phyloP scores from a whole-genome alignment of 2,329 filamentous ascomycete species.

The Penicillium sp. region DNA sequence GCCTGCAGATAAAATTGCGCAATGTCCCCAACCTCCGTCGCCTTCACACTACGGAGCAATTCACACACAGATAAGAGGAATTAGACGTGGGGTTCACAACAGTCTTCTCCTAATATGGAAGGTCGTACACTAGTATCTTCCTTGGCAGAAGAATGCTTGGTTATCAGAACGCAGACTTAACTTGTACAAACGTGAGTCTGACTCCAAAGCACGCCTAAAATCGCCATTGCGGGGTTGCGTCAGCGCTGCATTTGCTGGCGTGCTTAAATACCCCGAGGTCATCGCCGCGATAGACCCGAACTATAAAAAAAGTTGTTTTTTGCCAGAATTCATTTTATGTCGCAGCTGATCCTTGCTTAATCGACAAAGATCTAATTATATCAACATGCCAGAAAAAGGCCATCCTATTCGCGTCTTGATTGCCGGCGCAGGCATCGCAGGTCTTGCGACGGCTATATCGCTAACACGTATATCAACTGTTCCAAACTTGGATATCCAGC shows the following conservation, averaged over 20 bases:
- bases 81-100: neutral
- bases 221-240: conserved; percentile 16
- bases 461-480: conserved; percentile 26
- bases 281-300: neutral
- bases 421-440: conserved; percentile 52
- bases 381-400: neutral
- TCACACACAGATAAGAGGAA: neutral
- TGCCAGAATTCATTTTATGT: neutral
- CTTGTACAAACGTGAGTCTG: neutral
- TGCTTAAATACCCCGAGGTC: conserved; percentile 22
- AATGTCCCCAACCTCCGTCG: conserved; percentile 11
- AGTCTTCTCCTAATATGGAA: neutral
- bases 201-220: conserved; percentile 11
- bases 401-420: conserved; percentile 43
- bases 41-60: conserved; percentile 4
- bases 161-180: neutral
- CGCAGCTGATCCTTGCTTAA: neutral
- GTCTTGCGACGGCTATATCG: conserved; percentile 51
- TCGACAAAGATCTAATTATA: neutral
- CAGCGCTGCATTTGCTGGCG: conserved; percentile 17
- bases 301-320: neutral
- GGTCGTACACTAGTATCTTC: neutral
- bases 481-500: conserved; percentile 45
- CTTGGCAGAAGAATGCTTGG: neutral
- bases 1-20: conserved; percentile 8